Evolutionary conservation across 2,329 filamentous ascomycete species (phyloP).

Genomic region (Ceratocystiopsis sp.): DNA sequence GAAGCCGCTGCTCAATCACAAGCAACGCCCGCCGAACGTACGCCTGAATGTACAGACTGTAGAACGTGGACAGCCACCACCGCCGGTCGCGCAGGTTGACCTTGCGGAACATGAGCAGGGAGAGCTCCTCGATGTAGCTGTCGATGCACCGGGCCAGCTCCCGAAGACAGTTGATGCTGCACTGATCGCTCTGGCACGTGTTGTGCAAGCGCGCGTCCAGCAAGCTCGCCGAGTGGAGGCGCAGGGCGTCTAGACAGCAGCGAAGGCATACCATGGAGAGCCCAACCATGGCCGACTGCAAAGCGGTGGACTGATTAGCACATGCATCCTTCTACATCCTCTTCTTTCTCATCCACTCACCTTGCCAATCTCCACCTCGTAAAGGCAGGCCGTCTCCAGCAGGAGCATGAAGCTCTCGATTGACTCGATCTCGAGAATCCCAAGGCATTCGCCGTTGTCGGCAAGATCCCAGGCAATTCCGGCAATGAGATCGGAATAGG

Average conservation of each 20-base stretch:
- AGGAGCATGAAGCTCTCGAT: slow-evolving; percentile 14
- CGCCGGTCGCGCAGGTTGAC: slow-evolving; percentile 16
- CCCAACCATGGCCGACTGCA: slow-evolving; percentile 14
- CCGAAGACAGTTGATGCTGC: slow-evolving; percentile 14
- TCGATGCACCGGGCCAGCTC: slow-evolving; percentile 12
- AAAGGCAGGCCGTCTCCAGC: slow-evolving; percentile 14
- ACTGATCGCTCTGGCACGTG: slow-evolving; percentile 12
- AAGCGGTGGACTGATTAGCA: neutral
- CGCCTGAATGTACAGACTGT: slow-evolving; percentile 16
- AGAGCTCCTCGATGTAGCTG: slow-evolving; percentile 16
- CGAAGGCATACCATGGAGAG: slow-evolving; percentile 15
- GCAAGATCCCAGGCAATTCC: slow-evolving; percentile 16
- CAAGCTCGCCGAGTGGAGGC: slow-evolving; percentile 12
- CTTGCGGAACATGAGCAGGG: slow-evolving; percentile 16
- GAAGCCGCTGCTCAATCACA: slow-evolving; percentile 14
- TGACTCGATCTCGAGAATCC: slow-evolving; percentile 13
- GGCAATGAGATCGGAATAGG: slow-evolving; percentile 16
- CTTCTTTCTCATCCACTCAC: slow-evolving; percentile 3
- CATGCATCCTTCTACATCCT: neutral
- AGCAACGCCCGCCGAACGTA: slow-evolving; percentile 16
- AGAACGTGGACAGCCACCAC: slow-evolving; percentile 18
- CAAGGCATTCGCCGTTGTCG: slow-evolving; percentile 12
- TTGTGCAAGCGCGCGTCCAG: slow-evolving; percentile 10
- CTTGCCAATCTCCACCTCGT: slow-evolving; percentile 15
- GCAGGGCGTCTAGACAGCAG: slow-evolving; percentile 14